Base-by-base conservation (phyloP, 352 stramenopile genomes). In the Plasmopara muralis region DNA sequence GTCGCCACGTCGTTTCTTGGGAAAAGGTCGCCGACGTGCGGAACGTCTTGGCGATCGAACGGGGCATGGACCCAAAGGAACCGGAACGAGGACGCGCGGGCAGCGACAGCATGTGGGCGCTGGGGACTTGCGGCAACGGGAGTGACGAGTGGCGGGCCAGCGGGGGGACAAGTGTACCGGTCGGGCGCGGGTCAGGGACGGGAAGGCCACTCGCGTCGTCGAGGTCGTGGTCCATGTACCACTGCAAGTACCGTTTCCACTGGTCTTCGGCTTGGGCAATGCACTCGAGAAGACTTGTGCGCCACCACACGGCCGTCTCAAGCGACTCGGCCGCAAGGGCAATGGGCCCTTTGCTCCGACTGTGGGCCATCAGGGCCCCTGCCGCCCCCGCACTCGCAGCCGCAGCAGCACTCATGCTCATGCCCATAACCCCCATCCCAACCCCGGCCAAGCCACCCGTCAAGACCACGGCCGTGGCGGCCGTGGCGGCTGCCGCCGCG, bases 211-310 rank as follows among this genome's bases (percentile, higher is more conserved):
- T n/a, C 20, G 20, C 20, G 20, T 25, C 20, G 33, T 79, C 70
- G 6, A 74, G 64, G 13, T 91, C 81, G 14, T 87, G 77, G 45
- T 88, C 79, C 72, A 93, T 86, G 55, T 93, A 93, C 83, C 83
- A 93, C 30, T 85, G 82, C 14, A 93, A 49, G 41, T 93, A 93
- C 30, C 78, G 80, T 31, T 87, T 87, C 83, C 83, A 93, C 57
- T 90, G 79, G 53, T 88, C 76, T 62, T 93, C 83, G 0, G 83
- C 79, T 52, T 93, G 83, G 0, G 78, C 76, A 53, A 93, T 86
- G 39, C 83, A 93, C 50, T 93, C 83, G 0, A 89, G 42, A 45
- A 93, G 88, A 50, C 83, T 90, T 39, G 88, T 89, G 25, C 83
- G 76, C 83, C 83, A 93, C 83, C 83, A 93, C 9, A 82, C 72